A percentile compares a stretch with the other conserved stretches of the same genome.
Conservation (phyloP, 2,329 filamentous ascomycete species). For the Stemphylium vesicarium region DNA sequence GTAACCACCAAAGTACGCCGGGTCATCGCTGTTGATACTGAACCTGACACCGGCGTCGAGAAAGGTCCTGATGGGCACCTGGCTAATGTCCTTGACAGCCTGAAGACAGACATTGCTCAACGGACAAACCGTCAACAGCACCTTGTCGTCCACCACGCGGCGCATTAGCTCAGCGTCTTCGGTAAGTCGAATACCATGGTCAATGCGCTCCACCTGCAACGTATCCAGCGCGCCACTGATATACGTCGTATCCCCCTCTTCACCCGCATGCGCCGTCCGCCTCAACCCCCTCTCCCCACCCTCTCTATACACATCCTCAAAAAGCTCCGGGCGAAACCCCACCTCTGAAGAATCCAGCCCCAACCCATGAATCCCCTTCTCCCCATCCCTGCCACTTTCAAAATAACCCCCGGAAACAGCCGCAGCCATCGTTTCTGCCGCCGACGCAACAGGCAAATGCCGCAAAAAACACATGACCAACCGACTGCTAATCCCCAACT, state of each 20-base stretch:
- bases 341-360: conserved; percentile 70
- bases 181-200: conserved; percentile 73
- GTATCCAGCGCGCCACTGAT: conserved; percentile 68
- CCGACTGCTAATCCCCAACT: conserved; percentile 69
- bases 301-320: conserved; percentile 65
- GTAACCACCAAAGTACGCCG: conserved; percentile 70
- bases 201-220: conserved; percentile 70
- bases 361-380: conserved; percentile 65
- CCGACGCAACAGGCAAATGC: conserved; percentile 67
- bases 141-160: conserved; percentile 62
- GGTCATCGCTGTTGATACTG: conserved; percentile 67
- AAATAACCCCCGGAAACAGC: conserved; percentile 53
- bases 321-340: conserved; percentile 58
- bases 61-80: conserved; percentile 67
- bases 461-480: conserved; percentile 76
- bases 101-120: conserved; percentile 73
- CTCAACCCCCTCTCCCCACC: conserved; percentile 61
- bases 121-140: conserved; percentile 74
- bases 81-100: conserved; percentile 53
- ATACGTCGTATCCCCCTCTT: conserved; percentile 73
- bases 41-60: conserved; percentile 70
- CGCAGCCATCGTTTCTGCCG: conserved; percentile 49
- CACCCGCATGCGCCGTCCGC: conserved; percentile 77
- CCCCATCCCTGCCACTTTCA: conserved; percentile 46
- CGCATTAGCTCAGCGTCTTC: conserved; percentile 66